phyloP scores from a whole-genome alignment of 75 land plant genomes.

The Sequoia sempervirens region DNA sequence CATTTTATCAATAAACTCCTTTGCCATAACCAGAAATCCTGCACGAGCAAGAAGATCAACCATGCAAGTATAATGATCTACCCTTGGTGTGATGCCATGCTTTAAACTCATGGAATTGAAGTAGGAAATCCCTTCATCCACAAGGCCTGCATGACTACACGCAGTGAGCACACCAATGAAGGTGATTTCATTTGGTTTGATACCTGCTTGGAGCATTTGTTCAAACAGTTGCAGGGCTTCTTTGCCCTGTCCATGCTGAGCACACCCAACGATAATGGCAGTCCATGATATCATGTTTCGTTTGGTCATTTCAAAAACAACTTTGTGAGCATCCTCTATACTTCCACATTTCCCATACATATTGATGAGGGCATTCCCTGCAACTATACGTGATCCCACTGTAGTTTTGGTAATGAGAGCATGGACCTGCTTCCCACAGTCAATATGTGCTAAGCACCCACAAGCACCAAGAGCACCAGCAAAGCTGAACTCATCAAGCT shows the following conservation, averaged over 20 bases:
- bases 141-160: not conserved
- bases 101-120: not conserved
- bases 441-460: slow-evolving; percentile 6
- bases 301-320: slow-evolving; percentile 11
- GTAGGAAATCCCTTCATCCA: not conserved
- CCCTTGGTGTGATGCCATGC: not conserved
- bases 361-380: slow-evolving; percentile 31
- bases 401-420: slow-evolving; percentile 17
- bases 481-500: slow-evolving; percentile 36
- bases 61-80: not conserved
- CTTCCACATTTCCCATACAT: slow-evolving; percentile 37
- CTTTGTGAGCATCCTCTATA: slow-evolving; percentile 17
- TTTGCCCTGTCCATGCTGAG: not conserved
- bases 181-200: not conserved
- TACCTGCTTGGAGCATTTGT: not conserved
- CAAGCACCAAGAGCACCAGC: slow-evolving; percentile 28
- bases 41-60: not conserved
- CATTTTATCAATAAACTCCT: not conserved
- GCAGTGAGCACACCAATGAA: not conserved
- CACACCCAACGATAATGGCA: not conserved
- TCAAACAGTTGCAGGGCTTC: not conserved
- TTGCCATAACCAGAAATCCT: not conserved
- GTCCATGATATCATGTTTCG: not conserved
- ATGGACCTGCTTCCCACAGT: slow-evolving; percentile 32
- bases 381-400: slow-evolving; percentile 13